Base-by-base conservation (phyloP, 805 yeast species). In the Pachysolen tannophilus region DNA sequence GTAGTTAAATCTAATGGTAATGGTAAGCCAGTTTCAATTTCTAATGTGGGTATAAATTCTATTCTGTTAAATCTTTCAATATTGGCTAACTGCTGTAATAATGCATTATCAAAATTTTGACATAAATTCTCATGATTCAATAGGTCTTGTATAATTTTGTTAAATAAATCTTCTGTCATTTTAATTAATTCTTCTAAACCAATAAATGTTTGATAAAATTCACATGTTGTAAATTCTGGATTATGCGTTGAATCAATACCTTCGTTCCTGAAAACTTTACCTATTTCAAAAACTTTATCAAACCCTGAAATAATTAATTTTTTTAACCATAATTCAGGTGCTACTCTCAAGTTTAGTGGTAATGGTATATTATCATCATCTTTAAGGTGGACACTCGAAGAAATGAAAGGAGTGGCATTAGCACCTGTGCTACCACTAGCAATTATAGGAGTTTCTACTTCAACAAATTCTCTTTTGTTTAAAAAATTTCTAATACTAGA, bases 251-350 rank as follows among this genome's bases (percentile, higher is more conserved):
- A 66, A 53, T 90, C 98, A 20, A 90, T 67, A 6, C 97, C 95
- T 58, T 92, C 98, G 49, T 92, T 92, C 47, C 98, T 67, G 56
- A 88, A 92, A 30, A 69, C 78, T 35, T 72, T 69, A 1, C 97
- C 97, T 35, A 92, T 73, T 50, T 92, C 97, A 55, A 74, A 92
- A 2, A 92, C 79, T 44, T 72, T 75, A 45, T 88, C 94, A 48
- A 88, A 75, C 2, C 98, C 98, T 6, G 84, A 69, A 23, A 90
- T 76, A 2, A 87, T 72, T 33, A 92, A 58, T 43, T 82, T 71
- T 51, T 92, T 92, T 37, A 92, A 67, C 96, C 96, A 92, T 26
- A 92, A 60, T 50, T 90, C 98, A 0, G 98, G 98, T 0, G 98
- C 97, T 2, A 92, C 90, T 28, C 98, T 61, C 30, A 92, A 55